Base-by-base conservation (phyloP, 2,329 filamentous ascomycete species). In the Talaromyces atroroseus region DNA sequence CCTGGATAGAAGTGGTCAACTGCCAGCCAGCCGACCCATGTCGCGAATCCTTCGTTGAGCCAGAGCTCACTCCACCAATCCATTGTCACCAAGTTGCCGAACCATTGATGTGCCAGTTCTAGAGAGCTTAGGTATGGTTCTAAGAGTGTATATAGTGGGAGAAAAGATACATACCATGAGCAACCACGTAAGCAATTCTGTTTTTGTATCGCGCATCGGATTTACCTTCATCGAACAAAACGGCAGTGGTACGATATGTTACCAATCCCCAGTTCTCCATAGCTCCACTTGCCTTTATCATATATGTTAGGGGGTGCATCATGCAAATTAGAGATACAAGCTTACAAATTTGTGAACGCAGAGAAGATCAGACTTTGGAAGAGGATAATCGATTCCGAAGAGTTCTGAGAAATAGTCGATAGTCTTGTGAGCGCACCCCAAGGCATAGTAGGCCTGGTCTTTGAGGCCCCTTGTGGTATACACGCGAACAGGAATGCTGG, bases 251-350 rank as follows among this genome's bases (percentile, higher is more conserved):
- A 62, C 91, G 84, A 76, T 97, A 99, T 32, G 94, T 97, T 58
- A 99, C 90, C 54, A 99, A 80, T 63, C 92, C 92, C 92, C 92
- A 96, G 71, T 95, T 95, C 78, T 96, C 92, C 89, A 95, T 95
- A 63, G 90, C 90, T 47, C 89, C 88, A 70, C 74, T 74, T 10
- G 75, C 71, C 72, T 75, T 56, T 14, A 42, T 49, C 36, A 7
- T 40, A 70, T 57, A 1, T 72, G 73, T 76, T 57, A 76, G 75
- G 68, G n/a, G 69, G 73, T 42, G n/a, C 29, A 8, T 14, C 20
- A 75, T 58, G 59, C 63, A 49, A 40, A 38, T 52, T 46, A 54
- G 44, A 48, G 20, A 3, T 5, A 3, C 5, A 1, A 40, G 77
- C 80, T 78, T 72, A 85, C 94, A 77, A 99, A 96, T 76, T 96